Base-by-base conservation (phyloP, 768 basidiomycete genomes). In the Pleurotus citrinopileatus region DNA sequence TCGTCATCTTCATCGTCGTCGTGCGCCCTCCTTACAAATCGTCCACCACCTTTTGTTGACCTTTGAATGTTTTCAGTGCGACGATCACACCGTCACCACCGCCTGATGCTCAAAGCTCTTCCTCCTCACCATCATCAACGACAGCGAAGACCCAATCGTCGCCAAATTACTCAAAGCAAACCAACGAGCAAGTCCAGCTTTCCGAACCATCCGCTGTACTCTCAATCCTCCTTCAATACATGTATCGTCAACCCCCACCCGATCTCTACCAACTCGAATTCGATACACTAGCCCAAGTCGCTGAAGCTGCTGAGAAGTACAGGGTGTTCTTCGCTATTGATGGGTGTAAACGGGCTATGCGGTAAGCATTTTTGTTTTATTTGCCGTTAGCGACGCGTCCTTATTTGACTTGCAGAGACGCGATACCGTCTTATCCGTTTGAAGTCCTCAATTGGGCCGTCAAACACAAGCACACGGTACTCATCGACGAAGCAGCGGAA, bases 221-320 rank as follows among this genome's bases (percentile, higher is more conserved):
- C 4, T 29, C 34, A 13, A 47, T 62, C 9, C 55, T 65, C 5
- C 45, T 64, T 15, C 59, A 59, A 40, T 65, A 57, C 52, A 61
- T 64, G 60, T 60, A 62, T 40, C 59, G 44, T 19, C 59, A 59
- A 29, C 58, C 54, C 3, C 64, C 59, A 36, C 65, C 65, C 6
- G 59, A 63, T 27, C 55, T 59, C 13, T 15, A n/a, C 2, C 38
- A 52, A 5, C 20, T 63, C 13, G 37, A 45, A 5, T 61, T 63
- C 44, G 43, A 40, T 5, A 20, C 55, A 6, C 54, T 60, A 5
- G 52, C 47, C 1, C 37, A 26, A 2, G 40, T 65, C 7, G 60
- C 65, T 3, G 62, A 66, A 17, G 63, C 65, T 1, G 65, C 57
- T 27, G 64, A 66, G 37, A 66, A 66, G 46, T 65, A 64, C 37